Conservation (phyloP, 345 rosid genomes). For the Bruguiera gymnorhiza region DNA sequence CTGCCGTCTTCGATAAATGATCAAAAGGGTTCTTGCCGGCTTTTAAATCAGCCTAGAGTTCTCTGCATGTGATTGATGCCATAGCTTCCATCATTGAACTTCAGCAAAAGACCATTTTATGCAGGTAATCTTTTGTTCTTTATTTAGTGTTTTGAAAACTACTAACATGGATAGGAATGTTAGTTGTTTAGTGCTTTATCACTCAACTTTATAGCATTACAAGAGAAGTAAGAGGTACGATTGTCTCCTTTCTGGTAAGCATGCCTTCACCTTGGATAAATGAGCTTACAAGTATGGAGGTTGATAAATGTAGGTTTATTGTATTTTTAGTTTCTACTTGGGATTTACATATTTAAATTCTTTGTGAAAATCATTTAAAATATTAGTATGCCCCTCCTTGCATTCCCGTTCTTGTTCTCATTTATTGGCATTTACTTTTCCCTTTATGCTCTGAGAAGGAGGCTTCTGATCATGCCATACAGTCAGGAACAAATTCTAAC, state of each 20-base stretch:
- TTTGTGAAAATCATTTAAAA: not conserved
- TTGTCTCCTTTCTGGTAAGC: too few relatives aligned
- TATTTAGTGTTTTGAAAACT: too few relatives aligned
- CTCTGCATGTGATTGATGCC: slow-evolving; percentile 50
- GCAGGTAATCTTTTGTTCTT: slow-evolving; percentile 34
- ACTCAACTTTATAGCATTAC: too few relatives aligned
- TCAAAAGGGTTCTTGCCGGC: too few relatives aligned
- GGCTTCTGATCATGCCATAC: slow-evolving; percentile 37
- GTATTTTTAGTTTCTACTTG: not conserved
- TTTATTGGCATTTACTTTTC: not conserved
- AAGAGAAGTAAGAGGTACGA: too few relatives aligned
- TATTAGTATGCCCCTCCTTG: not conserved
- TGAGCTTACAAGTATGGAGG: not conserved
- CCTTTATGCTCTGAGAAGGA: slow-evolving; percentile 38
- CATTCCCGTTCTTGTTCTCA: not conserved
- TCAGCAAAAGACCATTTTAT: slow-evolving; percentile 73
- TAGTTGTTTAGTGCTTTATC: too few relatives aligned
- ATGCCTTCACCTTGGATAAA: too few relatives aligned
- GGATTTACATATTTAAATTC: not conserved
- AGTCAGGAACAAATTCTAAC: slow-evolving; percentile 69
- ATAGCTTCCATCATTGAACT: slow-evolving; percentile 74
- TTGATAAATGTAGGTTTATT: not conserved
- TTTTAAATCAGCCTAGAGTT: too few relatives aligned
- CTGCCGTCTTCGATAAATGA: too few relatives aligned
- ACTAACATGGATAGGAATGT: too few relatives aligned